phyloP scores from a whole-genome alignment of 2,329 filamentous ascomycete species.

The Fusarium falciforme region DNA sequence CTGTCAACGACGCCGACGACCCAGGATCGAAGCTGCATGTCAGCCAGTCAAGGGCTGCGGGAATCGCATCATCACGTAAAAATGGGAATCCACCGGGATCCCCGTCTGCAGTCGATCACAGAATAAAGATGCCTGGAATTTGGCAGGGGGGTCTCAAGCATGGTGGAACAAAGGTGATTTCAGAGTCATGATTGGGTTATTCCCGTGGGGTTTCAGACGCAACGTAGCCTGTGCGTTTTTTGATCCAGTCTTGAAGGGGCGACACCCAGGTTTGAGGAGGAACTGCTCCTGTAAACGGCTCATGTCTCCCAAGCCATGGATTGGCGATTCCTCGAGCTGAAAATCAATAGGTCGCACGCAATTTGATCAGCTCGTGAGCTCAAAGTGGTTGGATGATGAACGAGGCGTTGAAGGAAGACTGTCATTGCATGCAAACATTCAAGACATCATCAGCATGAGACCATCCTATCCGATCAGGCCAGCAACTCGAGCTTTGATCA shows the following conservation, averaged over 20 bases:
- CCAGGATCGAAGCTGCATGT: conserved; percentile 26
- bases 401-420: neutral
- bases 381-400: conserved; percentile 1
- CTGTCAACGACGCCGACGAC: conserved; percentile 37
- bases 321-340: conserved; percentile 6
- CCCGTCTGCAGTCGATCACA: conserved; percentile 29
- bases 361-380: conserved; percentile 7
- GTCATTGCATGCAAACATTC: conserved; percentile 2
- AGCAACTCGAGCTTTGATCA: conserved; percentile 2
- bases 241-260: neutral
- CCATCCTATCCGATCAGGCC: neutral
- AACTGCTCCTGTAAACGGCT: neutral
- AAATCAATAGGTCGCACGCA: conserved; percentile 20
- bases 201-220: conserved; percentile 22
- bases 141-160: conserved; percentile 9
- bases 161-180: conserved; percentile 1
- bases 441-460: neutral
- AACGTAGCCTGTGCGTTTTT: conserved; percentile 18
- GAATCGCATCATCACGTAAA: conserved; percentile 30
- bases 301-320: neutral
- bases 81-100: conserved; percentile 13
- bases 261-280: neutral
- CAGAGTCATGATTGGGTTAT: conserved; percentile 29
- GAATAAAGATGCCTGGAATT: conserved; percentile 4
- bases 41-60: conserved; percentile 18